These are phyloP conservation scores for Sequoia sempervirens DNA, from an alignment of 75 land plant species.

Conservation along the genomic window DNA sequence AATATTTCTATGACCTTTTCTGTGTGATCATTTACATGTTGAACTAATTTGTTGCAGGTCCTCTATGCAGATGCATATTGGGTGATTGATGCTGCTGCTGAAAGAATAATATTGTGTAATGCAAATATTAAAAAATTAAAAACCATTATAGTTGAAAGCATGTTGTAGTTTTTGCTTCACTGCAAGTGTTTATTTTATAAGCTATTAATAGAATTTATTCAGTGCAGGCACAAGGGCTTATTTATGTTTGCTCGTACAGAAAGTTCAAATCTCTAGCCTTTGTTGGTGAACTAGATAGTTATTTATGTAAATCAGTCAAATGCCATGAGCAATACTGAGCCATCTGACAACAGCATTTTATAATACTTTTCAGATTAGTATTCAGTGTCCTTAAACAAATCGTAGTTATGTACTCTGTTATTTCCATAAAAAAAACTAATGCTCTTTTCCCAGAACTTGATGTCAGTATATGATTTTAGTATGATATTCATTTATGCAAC, in stretches of 20 bases:
- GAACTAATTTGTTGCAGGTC: background rate
- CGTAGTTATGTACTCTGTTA: background rate
- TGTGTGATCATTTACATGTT: background rate
- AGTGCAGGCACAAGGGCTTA: background rate
- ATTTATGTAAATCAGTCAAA: background rate
- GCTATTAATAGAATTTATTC: background rate
- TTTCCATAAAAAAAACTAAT: background rate
- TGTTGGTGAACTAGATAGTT: no score
- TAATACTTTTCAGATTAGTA: background rate
- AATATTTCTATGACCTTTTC: background rate
- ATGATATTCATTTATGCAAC: background rate
- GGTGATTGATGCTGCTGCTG: background rate
- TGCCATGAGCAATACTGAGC: background rate
- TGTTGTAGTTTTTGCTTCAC: background rate
- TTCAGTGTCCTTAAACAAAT: background rate
- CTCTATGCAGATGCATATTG: background rate
- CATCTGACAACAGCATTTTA: background rate
- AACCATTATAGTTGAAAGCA: background rate
- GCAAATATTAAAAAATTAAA: background rate
- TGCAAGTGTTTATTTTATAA: background rate
- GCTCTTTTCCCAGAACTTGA: background rate
- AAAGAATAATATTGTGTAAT: background rate
- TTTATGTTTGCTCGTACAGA: background rate
- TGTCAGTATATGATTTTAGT: background rate
- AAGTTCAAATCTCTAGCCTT: background rate